These are phyloP conservation scores for Amanita polypyramis DNA, from an alignment of 768 basidiomycete genomes.

Conservation along the genomic window DNA sequence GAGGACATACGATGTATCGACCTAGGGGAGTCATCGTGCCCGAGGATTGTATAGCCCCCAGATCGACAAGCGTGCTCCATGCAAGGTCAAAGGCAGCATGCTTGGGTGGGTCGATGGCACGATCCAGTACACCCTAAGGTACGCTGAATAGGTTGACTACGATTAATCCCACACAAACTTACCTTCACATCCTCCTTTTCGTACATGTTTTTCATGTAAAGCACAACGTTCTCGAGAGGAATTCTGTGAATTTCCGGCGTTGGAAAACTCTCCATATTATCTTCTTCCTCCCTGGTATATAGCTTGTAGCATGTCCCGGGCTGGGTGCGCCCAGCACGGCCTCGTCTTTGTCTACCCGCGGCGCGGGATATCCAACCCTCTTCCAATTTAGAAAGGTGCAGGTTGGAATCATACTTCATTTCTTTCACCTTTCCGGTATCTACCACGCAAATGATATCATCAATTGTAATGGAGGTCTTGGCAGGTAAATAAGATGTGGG, in stretches of 20 bases:
- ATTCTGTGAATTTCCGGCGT: conserved; percentile 84
- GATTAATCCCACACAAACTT: conserved; percentile 10
- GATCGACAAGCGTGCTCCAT: conserved; percentile 57
- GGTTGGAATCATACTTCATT: conserved; percentile 59
- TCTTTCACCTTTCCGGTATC: conserved; percentile 85
- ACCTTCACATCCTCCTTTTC: conserved; percentile 75
- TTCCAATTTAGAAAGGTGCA: conserved; percentile 61
- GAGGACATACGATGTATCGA: conserved; percentile 50
- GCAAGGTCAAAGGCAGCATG: conserved; percentile 68
- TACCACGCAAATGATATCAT: conserved; percentile 79
- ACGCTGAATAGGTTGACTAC: neutral
- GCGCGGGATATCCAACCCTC: conserved; percentile 76
- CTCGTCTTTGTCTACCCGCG: conserved; percentile 73
- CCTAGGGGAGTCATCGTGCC: conserved; percentile 75
- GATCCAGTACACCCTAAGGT: conserved; percentile 48
- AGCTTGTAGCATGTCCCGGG: conserved; percentile 83
- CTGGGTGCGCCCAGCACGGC: conserved; percentile 82
- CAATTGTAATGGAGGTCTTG: conserved; percentile 85
- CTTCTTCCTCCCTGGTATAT: conserved; percentile 66
- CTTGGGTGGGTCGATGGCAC: conserved; percentile 80
- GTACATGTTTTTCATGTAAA: conserved; percentile 74
- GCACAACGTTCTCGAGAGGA: conserved; percentile 71
- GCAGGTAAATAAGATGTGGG: conserved; percentile 1
- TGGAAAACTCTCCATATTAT: conserved; percentile 59
- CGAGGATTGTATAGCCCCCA: conserved; percentile 64